Conservation (phyloP, 2,329 filamentous ascomycete genomes). For the Byssothecium circinans region DNA sequence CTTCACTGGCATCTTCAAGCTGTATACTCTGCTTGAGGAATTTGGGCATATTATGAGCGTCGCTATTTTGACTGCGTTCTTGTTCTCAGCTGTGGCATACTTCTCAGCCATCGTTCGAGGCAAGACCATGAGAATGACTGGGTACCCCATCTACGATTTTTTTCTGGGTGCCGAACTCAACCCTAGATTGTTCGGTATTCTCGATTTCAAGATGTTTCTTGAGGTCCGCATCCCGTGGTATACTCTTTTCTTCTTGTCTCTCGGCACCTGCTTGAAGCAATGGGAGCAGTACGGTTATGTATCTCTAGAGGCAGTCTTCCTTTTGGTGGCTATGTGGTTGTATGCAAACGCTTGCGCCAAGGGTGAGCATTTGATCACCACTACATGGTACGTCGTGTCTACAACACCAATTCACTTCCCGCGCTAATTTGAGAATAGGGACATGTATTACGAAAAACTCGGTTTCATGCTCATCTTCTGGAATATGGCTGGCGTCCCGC, state of each 20-base stretch:
- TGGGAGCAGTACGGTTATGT: slow-evolving; percentile 85
- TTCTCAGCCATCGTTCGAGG: slow-evolving; percentile 79
- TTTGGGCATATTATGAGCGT: slow-evolving; percentile 93
- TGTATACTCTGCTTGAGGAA: slow-evolving; percentile 92
- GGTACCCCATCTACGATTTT: slow-evolving; percentile 78
- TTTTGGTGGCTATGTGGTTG: slow-evolving; percentile 86
- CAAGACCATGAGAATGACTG: slow-evolving; percentile 89
- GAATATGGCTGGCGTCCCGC: slow-evolving; percentile 88
- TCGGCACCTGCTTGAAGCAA: slow-evolving; percentile 77
- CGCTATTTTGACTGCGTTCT: slow-evolving; percentile 85
- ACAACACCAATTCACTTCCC: background rate
- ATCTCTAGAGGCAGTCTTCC: slow-evolving; percentile 78
- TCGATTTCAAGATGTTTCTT: slow-evolving; percentile 96
- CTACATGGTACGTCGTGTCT: slow-evolving; percentile 65
- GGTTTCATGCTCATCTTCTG: slow-evolving; percentile 98
- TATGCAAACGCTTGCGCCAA: slow-evolving; percentile 93
- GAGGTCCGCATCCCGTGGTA: slow-evolving; percentile 93
- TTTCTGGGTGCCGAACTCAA: slow-evolving; percentile 90
- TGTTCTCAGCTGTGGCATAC: slow-evolving; percentile 83
- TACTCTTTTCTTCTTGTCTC: slow-evolving; percentile 77
- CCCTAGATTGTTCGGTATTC: slow-evolving; percentile 77
- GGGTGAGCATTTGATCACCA: slow-evolving; percentile 86
- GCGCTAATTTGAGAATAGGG: slow-evolving; percentile 53
- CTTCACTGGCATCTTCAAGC: slow-evolving; percentile 78
- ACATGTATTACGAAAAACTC: slow-evolving; percentile 97